These are phyloP conservation scores for Gastrolobium villosum DNA, from an alignment of 306 rosid species.

Conservation along the genomic window DNA sequence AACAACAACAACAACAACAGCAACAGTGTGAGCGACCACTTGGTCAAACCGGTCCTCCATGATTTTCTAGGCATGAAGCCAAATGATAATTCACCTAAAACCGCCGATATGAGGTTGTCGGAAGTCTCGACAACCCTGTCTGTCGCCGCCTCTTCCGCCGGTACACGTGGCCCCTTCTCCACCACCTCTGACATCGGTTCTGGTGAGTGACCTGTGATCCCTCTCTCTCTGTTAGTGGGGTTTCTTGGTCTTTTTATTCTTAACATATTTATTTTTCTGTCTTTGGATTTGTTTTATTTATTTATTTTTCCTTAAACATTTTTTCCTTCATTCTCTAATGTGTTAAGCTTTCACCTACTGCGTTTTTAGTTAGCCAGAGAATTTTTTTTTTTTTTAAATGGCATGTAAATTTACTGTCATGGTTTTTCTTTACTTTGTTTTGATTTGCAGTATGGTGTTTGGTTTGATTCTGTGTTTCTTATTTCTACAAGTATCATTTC, in stretches of 20 bases:
- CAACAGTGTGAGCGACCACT: conserved; percentile 50
- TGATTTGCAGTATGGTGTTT: conserved; percentile 30
- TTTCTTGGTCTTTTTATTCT: conserved; percentile 40
- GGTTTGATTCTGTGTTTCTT: conserved; percentile 31
- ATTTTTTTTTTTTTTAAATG: conserved; percentile 24
- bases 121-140: conserved; percentile 45
- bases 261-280: background rate
- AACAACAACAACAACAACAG: conserved; percentile 48
- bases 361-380: conserved; percentile 22
- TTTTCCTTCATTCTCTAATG: background rate
- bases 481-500: conserved; percentile 9
- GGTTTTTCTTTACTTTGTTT: background rate
- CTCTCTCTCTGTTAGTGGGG: conserved; percentile 19
- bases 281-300: conserved; percentile 8
- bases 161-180: conserved; percentile 76
- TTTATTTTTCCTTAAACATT: background rate
- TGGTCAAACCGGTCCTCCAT: conserved; percentile 70
- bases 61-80: conserved; percentile 89
- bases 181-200: conserved; percentile 86
- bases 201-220: conserved; percentile 52
- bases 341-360: background rate
- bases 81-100: conserved; percentile 55
- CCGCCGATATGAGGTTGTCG: conserved; percentile 58
- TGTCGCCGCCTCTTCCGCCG: conserved; percentile 66
- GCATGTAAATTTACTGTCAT: background rate